Evolutionary conservation across 2,329 filamentous ascomycete genomes (phyloP).

Genomic region (Uncinocarpus reesii): DNA sequence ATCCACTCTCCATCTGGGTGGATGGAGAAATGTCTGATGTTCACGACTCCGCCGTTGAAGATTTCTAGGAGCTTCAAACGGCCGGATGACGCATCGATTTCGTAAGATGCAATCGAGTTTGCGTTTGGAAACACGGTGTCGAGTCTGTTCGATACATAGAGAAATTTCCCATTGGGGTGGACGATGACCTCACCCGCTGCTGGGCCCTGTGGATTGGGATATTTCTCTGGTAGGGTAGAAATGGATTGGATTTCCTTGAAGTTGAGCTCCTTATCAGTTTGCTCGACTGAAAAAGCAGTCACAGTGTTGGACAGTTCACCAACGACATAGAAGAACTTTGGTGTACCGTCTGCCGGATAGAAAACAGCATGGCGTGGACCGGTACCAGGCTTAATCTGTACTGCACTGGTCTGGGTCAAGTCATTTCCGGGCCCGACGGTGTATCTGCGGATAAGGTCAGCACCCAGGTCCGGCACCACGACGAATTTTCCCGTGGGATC

Average conservation of each 20-base stretch:
- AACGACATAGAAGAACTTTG: slow-evolving; percentile 39
- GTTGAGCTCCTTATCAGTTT: slow-evolving; percentile 24
- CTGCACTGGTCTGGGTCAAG: slow-evolving; percentile 36
- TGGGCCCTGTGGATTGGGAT: slow-evolving; percentile 36
- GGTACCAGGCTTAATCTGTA: slow-evolving; percentile 38
- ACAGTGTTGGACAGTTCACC: slow-evolving; percentile 46
- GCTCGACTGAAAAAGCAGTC: slow-evolving; percentile 34
- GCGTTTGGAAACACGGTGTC: slow-evolving; percentile 45
- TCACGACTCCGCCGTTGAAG: slow-evolving; percentile 25
- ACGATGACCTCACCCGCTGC: slow-evolving; percentile 49
- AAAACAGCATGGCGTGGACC: slow-evolving; percentile 55
- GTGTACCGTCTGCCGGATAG: slow-evolving; percentile 32
- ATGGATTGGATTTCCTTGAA: slow-evolving; percentile 29
- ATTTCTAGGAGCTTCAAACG: slow-evolving; percentile 13
- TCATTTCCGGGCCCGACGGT: slow-evolving; percentile 35
- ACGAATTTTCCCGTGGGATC: slow-evolving; percentile 52
- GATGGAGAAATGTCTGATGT: slow-evolving; percentile 49
- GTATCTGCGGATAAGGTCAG: slow-evolving; percentile 51
- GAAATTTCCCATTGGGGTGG: slow-evolving; percentile 40
- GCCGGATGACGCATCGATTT: slow-evolving; percentile 39
- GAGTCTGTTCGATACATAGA: slow-evolving; percentile 59
- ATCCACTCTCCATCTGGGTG: slow-evolving; percentile 52
- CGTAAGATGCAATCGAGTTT: slow-evolving; percentile 57
- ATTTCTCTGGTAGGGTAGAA: slow-evolving; percentile 40
- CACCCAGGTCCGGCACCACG: slow-evolving; percentile 53